Percentiles rank a stretch among this genome's conserved stretches.
phyloP scores from a whole-genome alignment of 2,329 filamentous ascomycete genomes.

The Epichloe scottii region DNA sequence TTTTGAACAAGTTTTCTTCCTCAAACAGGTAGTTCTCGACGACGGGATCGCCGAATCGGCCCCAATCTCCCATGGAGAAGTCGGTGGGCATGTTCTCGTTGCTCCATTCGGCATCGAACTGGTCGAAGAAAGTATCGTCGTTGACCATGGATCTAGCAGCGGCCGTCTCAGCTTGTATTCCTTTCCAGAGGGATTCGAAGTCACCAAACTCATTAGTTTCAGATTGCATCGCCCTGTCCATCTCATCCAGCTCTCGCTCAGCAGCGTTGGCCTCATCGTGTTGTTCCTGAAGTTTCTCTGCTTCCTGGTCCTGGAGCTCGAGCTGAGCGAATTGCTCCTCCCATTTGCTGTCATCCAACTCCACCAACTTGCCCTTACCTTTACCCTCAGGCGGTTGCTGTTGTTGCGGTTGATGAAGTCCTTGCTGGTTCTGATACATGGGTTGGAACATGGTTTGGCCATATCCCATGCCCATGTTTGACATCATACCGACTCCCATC shows the following conservation, averaged over 20 bases:
- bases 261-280: constrained; percentile 55
- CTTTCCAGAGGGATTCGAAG: constrained; percentile 82
- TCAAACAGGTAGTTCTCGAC: constrained; percentile 92
- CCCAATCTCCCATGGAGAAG: constrained; percentile 52
- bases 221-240: constrained; percentile 57
- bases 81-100: constrained; percentile 41
- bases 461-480: constrained; percentile 38
- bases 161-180: constrained; percentile 65
- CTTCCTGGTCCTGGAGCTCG: constrained; percentile 49
- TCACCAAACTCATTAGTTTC: constrained; percentile 69
- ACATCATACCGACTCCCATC: constrained; percentile 39
- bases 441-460: constrained; percentile 40
- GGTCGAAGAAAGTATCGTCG: constrained; percentile 46
- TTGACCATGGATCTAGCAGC: constrained; percentile 60
- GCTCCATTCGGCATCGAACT: constrained; percentile 73
- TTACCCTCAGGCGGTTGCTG: constrained; percentile 43
- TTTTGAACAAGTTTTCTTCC: constrained; percentile 79
- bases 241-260: constrained; percentile 75
- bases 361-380: constrained; percentile 86
- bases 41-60: constrained; percentile 57
- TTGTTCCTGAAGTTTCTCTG: constrained; percentile 32
- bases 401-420: constrained; percentile 29
- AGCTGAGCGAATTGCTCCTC: constrained; percentile 92
- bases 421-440: constrained; percentile 34
- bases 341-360: constrained; percentile 89